Evolutionary conservation across 805 yeast genomes (phyloP).

Genomic region (Barnettozyma vustinii): DNA sequence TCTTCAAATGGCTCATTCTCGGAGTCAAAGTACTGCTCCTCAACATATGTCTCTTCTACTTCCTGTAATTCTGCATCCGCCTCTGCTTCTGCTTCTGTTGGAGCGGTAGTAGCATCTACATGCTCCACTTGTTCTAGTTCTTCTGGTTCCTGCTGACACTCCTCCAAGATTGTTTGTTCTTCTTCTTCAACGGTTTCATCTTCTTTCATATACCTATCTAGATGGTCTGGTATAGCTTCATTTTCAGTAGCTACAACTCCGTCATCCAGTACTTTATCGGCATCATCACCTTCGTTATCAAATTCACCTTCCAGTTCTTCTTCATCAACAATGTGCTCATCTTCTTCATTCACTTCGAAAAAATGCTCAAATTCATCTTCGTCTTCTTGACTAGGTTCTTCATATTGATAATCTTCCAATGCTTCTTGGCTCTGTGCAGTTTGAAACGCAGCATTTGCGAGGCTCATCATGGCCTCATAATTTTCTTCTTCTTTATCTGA

Average conservation of each 20-base stretch:
- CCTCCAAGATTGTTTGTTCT: conserved; percentile 4
- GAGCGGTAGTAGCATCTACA: background rate
- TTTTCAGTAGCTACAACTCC: background rate
- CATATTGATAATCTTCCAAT: background rate
- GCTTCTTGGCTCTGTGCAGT: background rate
- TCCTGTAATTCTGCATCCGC: background rate
- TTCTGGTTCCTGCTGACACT: background rate
- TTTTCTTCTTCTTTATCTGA: background rate
- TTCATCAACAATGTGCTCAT: background rate
- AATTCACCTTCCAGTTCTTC: background rate
- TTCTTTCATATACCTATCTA: conserved; percentile 1
- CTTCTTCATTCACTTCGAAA: background rate
- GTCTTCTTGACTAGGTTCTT: background rate
- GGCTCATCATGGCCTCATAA: conserved; percentile 1
- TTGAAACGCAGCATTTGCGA: background rate
- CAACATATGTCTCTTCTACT: background rate
- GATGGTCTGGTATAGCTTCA: background rate
- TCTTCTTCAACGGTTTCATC: conserved; percentile 11
- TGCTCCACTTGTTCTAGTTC: background rate
- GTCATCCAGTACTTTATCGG: background rate
- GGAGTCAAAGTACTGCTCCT: conserved; percentile 21
- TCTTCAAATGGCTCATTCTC: conserved; percentile 20
- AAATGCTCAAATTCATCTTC: background rate
- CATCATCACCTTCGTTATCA: background rate
- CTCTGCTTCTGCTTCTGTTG: background rate